Conservation (phyloP, 208 protist genomes). For the Trypanosoma vivax region DNA sequence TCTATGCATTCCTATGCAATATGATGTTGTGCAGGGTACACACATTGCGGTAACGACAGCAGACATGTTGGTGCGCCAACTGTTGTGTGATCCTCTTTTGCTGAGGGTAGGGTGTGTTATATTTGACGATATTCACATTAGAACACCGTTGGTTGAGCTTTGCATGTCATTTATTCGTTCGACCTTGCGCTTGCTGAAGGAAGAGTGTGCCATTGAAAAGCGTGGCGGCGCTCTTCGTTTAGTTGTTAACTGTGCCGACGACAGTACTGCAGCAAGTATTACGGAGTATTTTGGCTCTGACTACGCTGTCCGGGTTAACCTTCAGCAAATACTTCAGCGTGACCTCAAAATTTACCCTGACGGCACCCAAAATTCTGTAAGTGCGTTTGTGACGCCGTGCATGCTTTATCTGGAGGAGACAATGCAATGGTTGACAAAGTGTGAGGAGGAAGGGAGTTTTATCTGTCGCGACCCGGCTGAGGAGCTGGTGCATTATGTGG, state of each 20-base stretch:
- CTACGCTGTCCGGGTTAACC: conserved; percentile 7
- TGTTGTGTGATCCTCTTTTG: conserved; percentile 75
- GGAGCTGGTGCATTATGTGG: conserved; percentile 50
- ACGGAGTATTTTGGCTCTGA: conserved; percentile 45
- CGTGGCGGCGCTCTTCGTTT: conserved; percentile 33
- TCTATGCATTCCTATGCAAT: conserved; percentile 27
- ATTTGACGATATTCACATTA: conserved; percentile 77
- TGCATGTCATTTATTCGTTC: conserved; percentile 59
- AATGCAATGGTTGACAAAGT: conserved; percentile 73
- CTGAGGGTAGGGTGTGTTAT: conserved; percentile 68
- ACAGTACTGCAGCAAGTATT: conserved; percentile 36
- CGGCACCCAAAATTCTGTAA: not conserved
- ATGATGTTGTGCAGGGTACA: conserved; percentile 47
- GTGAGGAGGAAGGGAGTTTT: conserved; percentile 58
- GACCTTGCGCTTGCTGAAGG: conserved; percentile 21
- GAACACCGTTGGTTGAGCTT: conserved; percentile 59
- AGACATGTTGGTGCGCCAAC: conserved; percentile 74
- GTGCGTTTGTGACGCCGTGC: conserved; percentile 3
- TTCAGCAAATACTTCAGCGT: conserved; percentile 13
- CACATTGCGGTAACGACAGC: conserved; percentile 71
- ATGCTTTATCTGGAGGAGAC: conserved; percentile 78
- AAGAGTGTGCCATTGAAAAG: conserved; percentile 10
- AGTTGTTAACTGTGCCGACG: conserved; percentile 67
- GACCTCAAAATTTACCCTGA: conserved; percentile 1
- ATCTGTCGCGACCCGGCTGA: conserved; percentile 45